Evolutionary conservation across 371 early-diverging fungal species (phyloP), one percentile per base, ranked within the genome.

Genomic region (Apophysomyces ossiformis): DNA sequence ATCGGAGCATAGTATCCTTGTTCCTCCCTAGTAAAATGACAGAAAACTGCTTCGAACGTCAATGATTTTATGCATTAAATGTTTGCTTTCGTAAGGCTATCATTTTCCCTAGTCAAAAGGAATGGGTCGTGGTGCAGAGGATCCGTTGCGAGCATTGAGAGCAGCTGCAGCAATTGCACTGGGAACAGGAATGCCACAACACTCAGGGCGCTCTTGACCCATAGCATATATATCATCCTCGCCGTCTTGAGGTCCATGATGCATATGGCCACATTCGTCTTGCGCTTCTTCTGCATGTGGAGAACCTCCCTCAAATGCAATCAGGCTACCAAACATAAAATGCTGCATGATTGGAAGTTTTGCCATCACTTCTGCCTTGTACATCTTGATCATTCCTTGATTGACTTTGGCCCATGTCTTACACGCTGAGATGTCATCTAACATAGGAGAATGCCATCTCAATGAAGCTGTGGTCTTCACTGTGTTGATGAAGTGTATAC

Each of bases 301-400:
- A 5, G 69, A 58, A 0, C 81, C 82, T 6, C 89, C 89, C 57
- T 89, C 85, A 73, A 89, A 90, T 2, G 70, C 66, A 35, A 90
- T 75, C 16, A 90, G 63, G 5, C 76, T 81, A 12, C 99, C 99
- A 89, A 99, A 99, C 77, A 95, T 86, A 73, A 99, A 95, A 73
- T 99, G 99, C 78, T 99, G 99, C 90, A 99, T 96, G 54, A 99
- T 98, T 0, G 99, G 99, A 35, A 97, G 74, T 78, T 98, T 99
- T 36, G 87, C 85, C 41, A 99, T 83, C 4, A 99, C 99, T 75
- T 99, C 99, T 0, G 92, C 97, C 61, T 92, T 87, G 79, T 98
- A 99, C 99, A 99, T 99, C 77, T 97, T 98, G 75, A 97, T 79
- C 91, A 99, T 91, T 15, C 99, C 99, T 36, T 87, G 77, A 72